Evolutionary conservation across 1,284 basidiomycete species (phyloP).

Genomic region (Peniophora sp.): DNA sequence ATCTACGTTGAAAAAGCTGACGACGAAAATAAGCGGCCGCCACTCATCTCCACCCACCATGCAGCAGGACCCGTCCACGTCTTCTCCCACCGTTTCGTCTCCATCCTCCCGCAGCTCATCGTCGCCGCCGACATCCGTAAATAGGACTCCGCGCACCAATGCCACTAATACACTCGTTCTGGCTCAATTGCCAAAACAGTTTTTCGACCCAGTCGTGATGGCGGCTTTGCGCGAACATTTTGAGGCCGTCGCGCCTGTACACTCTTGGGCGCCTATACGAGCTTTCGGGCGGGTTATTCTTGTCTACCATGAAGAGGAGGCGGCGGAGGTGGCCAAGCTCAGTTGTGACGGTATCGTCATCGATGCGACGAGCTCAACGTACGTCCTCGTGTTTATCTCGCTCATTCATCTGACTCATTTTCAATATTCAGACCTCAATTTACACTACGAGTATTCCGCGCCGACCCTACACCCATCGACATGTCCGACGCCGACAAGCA

Average conservation of each 20-base stretch:
- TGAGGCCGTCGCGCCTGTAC: slow-evolving; percentile 63
- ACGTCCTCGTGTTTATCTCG: slow-evolving; percentile 16
- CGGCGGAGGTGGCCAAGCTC: slow-evolving; percentile 59
- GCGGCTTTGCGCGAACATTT: slow-evolving; percentile 66
- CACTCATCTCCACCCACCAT: too few species aligned
- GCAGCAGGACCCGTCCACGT: background rate
- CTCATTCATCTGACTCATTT: background rate
- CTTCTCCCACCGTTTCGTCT: background rate
- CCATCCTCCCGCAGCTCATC: background rate
- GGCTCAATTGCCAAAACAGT: slow-evolving; percentile 28
- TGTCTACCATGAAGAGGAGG: slow-evolving; percentile 61
- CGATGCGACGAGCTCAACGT: slow-evolving; percentile 44
- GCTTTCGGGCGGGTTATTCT: slow-evolving; percentile 76
- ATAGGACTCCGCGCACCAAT: slow-evolving; percentile 9
- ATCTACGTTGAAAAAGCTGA: too few species aligned
- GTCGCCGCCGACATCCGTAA: background rate
- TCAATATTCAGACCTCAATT: slow-evolving; percentile 33
- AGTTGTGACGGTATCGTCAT: slow-evolving; percentile 55
- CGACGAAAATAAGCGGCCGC: too few species aligned
- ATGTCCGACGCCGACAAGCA: slow-evolving; percentile 32
- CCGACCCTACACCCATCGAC: slow-evolving; percentile 65
- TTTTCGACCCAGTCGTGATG: slow-evolving; percentile 62
- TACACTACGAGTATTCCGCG: slow-evolving; percentile 70
- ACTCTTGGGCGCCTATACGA: slow-evolving; percentile 82
- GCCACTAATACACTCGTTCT: slow-evolving; percentile 29